phyloP scores from a whole-genome alignment of 306 rosid genomes.

The Pterocarpus macrocarpus region DNA sequence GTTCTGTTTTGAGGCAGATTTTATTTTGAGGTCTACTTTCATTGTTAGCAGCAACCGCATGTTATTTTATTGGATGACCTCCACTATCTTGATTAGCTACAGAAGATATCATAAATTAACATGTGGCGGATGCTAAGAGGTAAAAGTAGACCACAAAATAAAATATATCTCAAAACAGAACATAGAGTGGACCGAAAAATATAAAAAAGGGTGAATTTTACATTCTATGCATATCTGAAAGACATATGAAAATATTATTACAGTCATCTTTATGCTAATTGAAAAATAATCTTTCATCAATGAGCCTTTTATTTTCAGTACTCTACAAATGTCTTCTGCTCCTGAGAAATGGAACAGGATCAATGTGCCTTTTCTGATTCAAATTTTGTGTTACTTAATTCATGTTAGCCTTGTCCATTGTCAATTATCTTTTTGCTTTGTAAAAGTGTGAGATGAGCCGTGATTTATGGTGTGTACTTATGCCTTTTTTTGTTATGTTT shows the following conservation, averaged over 20 bases:
- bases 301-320: neutral
- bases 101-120: neutral
- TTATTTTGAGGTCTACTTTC: neutral
- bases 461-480: constrained; percentile 23
- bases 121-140: neutral
- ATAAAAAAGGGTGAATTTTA: constrained; percentile 24
- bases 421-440: constrained; percentile 30
- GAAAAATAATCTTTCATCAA: neutral
- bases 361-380: neutral
- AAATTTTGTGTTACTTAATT: constrained; percentile 11
- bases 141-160: neutral
- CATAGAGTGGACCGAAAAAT: neutral
- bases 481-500: constrained; percentile 43
- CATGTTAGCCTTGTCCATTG: constrained; percentile 27
- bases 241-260: neutral
- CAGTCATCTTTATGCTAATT: neutral
- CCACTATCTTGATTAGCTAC: neutral
- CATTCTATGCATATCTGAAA: neutral
- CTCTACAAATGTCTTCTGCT: constrained; percentile 28
- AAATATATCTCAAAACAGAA: neutral
- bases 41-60: neutral
- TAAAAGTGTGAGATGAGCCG: constrained; percentile 23
- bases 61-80: neutral
- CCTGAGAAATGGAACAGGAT: neutral
- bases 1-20: too few species aligned